These are phyloP conservation scores for Martiniozyma asiatica DNA, from an alignment of 1,139 yeast genomes.

Conservation along the genomic window DNA sequence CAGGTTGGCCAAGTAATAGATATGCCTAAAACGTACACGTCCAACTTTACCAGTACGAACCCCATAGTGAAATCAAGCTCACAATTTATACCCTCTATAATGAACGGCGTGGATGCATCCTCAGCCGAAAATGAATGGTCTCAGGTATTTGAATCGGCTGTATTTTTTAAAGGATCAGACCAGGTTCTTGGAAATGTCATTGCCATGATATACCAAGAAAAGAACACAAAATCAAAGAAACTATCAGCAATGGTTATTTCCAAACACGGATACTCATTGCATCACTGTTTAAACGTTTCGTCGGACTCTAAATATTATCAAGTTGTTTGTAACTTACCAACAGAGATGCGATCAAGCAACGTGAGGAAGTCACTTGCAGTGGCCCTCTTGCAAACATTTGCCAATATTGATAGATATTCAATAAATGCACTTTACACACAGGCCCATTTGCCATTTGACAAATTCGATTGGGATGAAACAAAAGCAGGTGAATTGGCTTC, in stretches of 20 bases:
- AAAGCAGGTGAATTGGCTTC: conserved; percentile 68
- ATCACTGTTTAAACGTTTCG: conserved; percentile 48
- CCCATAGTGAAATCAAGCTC: too few species aligned
- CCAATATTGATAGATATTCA: conserved; percentile 30
- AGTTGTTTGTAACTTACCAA: conserved; percentile 60
- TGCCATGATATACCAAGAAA: neutral
- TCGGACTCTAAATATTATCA: conserved; percentile 60
- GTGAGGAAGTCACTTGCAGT: conserved; percentile 72
- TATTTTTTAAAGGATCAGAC: conserved; percentile 2
- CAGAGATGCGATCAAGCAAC: conserved; percentile 37
- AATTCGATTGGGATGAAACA: conserved; percentile 58
- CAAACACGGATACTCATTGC: conserved; percentile 55
- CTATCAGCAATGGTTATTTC: conserved; percentile 56
- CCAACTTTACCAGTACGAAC: too few species aligned
- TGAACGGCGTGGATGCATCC: too few species aligned
- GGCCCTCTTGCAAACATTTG: conserved; percentile 55
- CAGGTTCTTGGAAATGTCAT: conserved; percentile 1
- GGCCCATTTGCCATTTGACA: conserved; percentile 18
- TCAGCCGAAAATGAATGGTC: too few species aligned
- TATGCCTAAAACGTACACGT: too few species aligned
- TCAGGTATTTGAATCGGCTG: neutral
- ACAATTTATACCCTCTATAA: too few species aligned
- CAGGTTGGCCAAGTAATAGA: too few species aligned
- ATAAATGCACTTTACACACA: conserved; percentile 15
- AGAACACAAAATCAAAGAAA: neutral